A percentile compares a stretch with the other conserved stretches of the same genome.
Conservation (phyloP, 1,284 basidiomycete species). For the Ganoderma lucidum region DNA sequence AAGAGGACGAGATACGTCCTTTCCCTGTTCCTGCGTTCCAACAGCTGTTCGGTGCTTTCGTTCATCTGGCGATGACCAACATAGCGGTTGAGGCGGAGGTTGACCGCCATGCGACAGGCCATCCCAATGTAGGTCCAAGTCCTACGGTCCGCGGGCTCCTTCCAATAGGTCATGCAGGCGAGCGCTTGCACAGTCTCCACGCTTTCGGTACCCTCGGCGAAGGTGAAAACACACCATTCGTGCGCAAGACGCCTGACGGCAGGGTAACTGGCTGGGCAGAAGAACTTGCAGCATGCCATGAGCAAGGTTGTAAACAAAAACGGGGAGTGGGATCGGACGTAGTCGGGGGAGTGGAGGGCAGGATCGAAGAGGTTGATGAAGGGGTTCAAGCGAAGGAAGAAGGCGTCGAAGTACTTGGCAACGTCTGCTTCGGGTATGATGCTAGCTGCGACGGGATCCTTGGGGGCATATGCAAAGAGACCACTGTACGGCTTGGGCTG, state of each 20-base stretch:
- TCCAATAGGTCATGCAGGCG: conserved; percentile 88
- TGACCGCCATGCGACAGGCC: conserved; percentile 87
- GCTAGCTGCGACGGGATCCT: conserved; percentile 74
- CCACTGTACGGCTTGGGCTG: conserved; percentile 35
- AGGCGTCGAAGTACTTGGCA: conserved; percentile 72
- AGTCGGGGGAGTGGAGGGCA: conserved; percentile 73
- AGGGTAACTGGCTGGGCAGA: conserved; percentile 73
- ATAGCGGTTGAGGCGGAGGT: conserved; percentile 78
- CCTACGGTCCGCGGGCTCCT: conserved; percentile 80
- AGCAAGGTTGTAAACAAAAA: conserved; percentile 85
- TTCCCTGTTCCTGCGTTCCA: conserved; percentile 82
- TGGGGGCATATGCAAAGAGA: conserved; percentile 45
- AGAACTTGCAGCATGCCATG: conserved; percentile 88
- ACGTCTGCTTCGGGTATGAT: conserved; percentile 74
- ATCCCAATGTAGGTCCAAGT: conserved; percentile 89
- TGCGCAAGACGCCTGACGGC: conserved; percentile 73
- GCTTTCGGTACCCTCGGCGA: conserved; percentile 76
- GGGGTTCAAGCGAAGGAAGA: conserved; percentile 82
- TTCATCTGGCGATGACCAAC: conserved; percentile 56
- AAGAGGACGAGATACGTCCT: conserved; percentile 85
- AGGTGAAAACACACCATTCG: conserved; percentile 77
- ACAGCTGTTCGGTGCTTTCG: conserved; percentile 68
- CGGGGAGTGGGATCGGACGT: conserved; percentile 77
- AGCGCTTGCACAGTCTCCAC: conserved; percentile 88
- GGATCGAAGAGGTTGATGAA: conserved; percentile 89